phyloP scores from a whole-genome alignment of 2,329 filamentous ascomycete species.

The Aspergillus novofumigatus region DNA sequence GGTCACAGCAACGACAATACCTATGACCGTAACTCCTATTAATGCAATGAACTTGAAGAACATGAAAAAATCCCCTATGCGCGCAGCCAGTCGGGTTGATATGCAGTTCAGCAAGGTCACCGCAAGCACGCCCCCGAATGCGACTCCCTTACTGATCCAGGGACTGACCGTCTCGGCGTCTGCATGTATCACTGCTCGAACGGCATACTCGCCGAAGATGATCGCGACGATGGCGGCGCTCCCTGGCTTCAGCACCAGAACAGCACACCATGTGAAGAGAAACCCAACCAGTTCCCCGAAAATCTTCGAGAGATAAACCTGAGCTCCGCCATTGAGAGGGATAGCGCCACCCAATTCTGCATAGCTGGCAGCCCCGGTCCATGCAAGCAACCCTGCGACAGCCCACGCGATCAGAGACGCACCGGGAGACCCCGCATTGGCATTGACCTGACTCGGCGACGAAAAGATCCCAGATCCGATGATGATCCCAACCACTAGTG shows the following conservation, averaged over 20 bases:
- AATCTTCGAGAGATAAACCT: slow-evolving; percentile 92
- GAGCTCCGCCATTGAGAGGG: slow-evolving; percentile 87
- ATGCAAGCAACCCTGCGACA: slow-evolving; percentile 85
- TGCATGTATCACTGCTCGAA: slow-evolving; percentile 79
- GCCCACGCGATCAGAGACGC: slow-evolving; percentile 88
- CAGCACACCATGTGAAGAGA: slow-evolving; percentile 92
- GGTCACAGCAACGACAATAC: slow-evolving; percentile 83
- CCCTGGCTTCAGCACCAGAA: slow-evolving; percentile 89
- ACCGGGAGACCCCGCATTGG: slow-evolving; percentile 84
- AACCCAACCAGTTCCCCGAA: slow-evolving; percentile 92
- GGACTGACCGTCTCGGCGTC: slow-evolving; percentile 74
- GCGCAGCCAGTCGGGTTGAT: slow-evolving; percentile 81
- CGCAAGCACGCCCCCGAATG: slow-evolving; percentile 66
- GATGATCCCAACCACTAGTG: slow-evolving; percentile 84
- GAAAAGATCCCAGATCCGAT: slow-evolving; percentile 97
- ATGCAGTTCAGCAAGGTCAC: slow-evolving; percentile 87
- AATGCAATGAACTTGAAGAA: slow-evolving; percentile 93
- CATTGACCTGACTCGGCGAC: slow-evolving; percentile 86
- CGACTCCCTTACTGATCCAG: slow-evolving; percentile 89
- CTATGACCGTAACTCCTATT: slow-evolving; percentile 78
- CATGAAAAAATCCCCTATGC: slow-evolving; percentile 90
- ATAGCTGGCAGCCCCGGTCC: slow-evolving; percentile 93
- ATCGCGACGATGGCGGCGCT: slow-evolving; percentile 92
- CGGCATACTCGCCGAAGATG: slow-evolving; percentile 97
- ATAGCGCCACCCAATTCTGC: slow-evolving; percentile 95